phyloP scores from a whole-genome alignment of 2,329 filamentous ascomycete species.

The Fonsecaea nubica region DNA sequence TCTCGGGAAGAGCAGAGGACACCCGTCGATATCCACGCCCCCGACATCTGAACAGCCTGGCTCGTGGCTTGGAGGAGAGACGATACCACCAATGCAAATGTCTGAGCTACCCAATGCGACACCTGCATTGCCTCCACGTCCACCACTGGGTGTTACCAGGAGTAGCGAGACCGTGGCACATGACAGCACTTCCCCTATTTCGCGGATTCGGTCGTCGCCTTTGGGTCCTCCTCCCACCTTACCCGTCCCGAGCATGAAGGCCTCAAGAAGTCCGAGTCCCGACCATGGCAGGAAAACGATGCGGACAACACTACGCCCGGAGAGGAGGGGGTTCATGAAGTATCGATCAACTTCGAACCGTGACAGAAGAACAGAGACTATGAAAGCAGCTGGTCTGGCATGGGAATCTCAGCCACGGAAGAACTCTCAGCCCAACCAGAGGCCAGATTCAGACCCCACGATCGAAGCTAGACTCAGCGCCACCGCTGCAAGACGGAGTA shows the following conservation, averaged over 20 bases:
- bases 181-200: slow-evolving; percentile 18
- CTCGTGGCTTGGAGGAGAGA: slow-evolving; percentile 77
- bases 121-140: slow-evolving; percentile 63
- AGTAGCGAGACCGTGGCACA: slow-evolving; percentile 42
- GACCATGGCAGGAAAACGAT: slow-evolving; percentile 63
- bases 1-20: slow-evolving; percentile 37
- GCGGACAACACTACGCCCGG: slow-evolving; percentile 61
- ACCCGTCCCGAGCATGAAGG: slow-evolving; percentile 48
- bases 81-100: slow-evolving; percentile 80
- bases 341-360: slow-evolving; percentile 54
- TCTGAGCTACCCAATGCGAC: slow-evolving; percentile 78
- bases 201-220: slow-evolving; percentile 23
- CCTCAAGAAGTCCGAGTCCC: slow-evolving; percentile 65
- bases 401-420: slow-evolving; percentile 54
- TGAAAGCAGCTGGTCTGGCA: slow-evolving; percentile 68
- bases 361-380: slow-evolving; percentile 61
- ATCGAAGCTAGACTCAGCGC: slow-evolving; percentile 41
- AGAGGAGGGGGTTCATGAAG: slow-evolving; percentile 54
- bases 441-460: slow-evolving; percentile 37
- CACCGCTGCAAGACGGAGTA: slow-evolving; percentile 38
- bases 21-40: slow-evolving; percentile 30
- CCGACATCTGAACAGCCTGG: slow-evolving; percentile 22
- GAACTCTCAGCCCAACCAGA: slow-evolving; percentile 20
- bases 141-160: slow-evolving; percentile 48
- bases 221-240: slow-evolving; percentile 45